phyloP scores from a whole-genome alignment of 202 grass and related monocot genomes.

The Setaria viridis region DNA sequence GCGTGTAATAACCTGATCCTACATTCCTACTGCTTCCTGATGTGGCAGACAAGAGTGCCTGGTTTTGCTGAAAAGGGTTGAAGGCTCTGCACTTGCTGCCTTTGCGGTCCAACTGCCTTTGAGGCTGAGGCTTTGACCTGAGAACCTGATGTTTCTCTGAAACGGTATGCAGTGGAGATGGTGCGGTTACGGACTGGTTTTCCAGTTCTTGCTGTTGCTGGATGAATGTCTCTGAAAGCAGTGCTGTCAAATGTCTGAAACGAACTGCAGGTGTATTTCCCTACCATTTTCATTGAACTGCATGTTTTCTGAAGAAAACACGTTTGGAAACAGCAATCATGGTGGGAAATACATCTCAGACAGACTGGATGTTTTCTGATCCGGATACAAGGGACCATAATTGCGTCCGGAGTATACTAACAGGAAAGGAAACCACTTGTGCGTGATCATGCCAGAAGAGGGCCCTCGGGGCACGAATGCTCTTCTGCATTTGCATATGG shows the following conservation, averaged over 20 bases:
- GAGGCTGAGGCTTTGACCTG: background rate
- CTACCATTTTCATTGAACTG: background rate
- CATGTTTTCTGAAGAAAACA: background rate
- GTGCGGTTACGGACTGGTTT: background rate
- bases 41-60: constrained; percentile 21
- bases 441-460: background rate
- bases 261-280: too few species aligned
- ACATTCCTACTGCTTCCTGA: background rate
- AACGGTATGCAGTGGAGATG: background rate
- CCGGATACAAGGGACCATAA: background rate
- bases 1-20: background rate
- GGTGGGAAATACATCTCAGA: background rate
- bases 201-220: background rate
- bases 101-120: background rate
- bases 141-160: background rate
- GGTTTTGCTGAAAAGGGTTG: constrained; percentile 29
- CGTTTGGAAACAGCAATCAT: background rate
- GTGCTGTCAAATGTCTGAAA: background rate
- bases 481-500: background rate
- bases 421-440: background rate
- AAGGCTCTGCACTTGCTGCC: background rate
- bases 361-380: constrained; percentile 35
- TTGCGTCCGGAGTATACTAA: background rate
- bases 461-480: background rate
- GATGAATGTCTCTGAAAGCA: background rate